Conservation (phyloP, 495 filamentous ascomycete species). For the Clohesyomyces aquaticus region DNA sequence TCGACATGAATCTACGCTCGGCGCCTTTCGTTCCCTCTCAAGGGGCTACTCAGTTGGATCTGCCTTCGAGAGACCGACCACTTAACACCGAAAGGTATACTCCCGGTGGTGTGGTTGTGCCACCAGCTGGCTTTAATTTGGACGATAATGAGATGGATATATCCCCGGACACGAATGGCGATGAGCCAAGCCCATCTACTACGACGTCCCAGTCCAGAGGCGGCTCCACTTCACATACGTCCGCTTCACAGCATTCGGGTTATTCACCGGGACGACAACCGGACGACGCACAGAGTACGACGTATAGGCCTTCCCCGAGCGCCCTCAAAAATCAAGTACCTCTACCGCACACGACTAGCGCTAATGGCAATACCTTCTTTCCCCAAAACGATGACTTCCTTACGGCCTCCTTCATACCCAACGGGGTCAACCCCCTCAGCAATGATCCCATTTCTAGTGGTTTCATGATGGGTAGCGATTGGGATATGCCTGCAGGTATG, state of each 20-base stretch:
- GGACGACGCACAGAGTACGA: slow-evolving; percentile 13
- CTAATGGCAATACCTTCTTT: slow-evolving; percentile 28
- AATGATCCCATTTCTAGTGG: slow-evolving; percentile 14
- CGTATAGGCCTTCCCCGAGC: slow-evolving; percentile 28
- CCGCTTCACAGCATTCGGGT: too few species aligned
- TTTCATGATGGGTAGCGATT: slow-evolving; percentile 35
- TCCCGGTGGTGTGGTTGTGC: slow-evolving; percentile 1
- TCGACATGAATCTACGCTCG: slow-evolving; percentile 27
- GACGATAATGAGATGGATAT: slow-evolving; percentile 36
- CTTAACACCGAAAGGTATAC: slow-evolving; percentile 9
- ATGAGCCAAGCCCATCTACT: slow-evolving; percentile 38
- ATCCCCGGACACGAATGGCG: slow-evolving; percentile 22
- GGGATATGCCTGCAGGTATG: slow-evolving; percentile 27
- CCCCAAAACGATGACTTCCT: slow-evolving; percentile 22
- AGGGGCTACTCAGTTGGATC: slow-evolving; percentile 10
- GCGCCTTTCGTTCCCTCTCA: slow-evolving; percentile 25
- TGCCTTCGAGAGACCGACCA: slow-evolving; percentile 14
- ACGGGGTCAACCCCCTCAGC: not conserved
- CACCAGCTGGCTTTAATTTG: slow-evolving; percentile 1
- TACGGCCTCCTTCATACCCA: not conserved
- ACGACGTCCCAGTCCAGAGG: slow-evolving; percentile 25
- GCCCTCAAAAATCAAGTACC: slow-evolving; percentile 19
- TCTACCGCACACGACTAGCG: slow-evolving; percentile 9
- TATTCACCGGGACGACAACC: slow-evolving; percentile 31
- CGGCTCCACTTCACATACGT: slow-evolving; percentile 33